Evolutionary conservation across 768 basidiomycete species (phyloP), one percentile per base, ranked within the genome.

Genomic region (Tricholoma sp.): DNA sequence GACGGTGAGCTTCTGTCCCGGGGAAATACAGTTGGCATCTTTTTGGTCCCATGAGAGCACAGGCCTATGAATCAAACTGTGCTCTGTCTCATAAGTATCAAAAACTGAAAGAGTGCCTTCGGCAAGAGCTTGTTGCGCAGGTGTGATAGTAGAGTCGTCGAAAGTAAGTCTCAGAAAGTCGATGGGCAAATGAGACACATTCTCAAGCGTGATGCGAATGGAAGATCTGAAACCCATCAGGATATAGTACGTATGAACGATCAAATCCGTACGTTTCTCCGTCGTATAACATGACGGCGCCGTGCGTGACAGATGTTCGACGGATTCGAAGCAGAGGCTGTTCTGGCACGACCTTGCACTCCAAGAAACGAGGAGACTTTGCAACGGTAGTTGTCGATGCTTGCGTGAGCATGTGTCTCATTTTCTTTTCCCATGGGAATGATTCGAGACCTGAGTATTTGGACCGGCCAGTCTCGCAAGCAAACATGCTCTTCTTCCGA

Each of bases 251-350:
- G 29, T 39, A 21, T 52, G 14, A 60, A 35, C 19, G 60, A 22
- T 21, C 24, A 55, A 34, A 9, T 14, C 73, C 85, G 58, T 60
- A 94, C 95, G 74, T 85, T 75, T 99, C 97, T 32, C 97, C 97
- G 50, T 96, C 84, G 66, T 96, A 98, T 52, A 98, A 75, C 92
- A 97, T 96, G 22, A 98, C 75, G 0, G 95, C 93, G 1, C 93
- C 94, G 63, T 97, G 94, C 1, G 90, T 95, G 19, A 97, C 74
- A n/a, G 91, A 92, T 14, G 88, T 91, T 66, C 91, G 78, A 55
- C 91, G 81, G 68, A 99, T 88, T 59, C 92, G 83, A 55, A 98
- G 74, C 31, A 94, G 70, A 8, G 97, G 97, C 66, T 94, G 91
- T 64, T 92, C 87, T 1, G 88, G 86, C 18, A 96, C 83, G 18